Percentiles rank a stretch among this genome's conserved stretches.
These are phyloP conservation scores for Blastocystis sp. DNA, from an alignment of 352 stramenopile genomes.

Conservation along the genomic window DNA sequence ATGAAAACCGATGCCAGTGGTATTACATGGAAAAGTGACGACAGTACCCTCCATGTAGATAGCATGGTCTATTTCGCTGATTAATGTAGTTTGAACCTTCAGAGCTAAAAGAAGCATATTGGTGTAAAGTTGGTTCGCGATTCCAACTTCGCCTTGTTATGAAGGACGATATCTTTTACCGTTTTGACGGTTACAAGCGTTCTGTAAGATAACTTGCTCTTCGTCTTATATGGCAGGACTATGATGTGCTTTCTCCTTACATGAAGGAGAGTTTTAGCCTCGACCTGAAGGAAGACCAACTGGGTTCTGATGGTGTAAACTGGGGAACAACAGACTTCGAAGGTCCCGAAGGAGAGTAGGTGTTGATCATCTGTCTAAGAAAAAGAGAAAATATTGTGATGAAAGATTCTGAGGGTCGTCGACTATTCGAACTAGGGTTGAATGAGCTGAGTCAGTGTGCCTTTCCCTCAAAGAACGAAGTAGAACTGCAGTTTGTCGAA, in stretches of 20 bases:
- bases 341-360: conserved; percentile 77
- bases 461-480: conserved; percentile 90
- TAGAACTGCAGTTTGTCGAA: conserved; percentile 97
- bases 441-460: conserved; percentile 79
- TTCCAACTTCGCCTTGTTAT: conserved; percentile 43
- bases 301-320: conserved; percentile 79
- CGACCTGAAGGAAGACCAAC: conserved; percentile 80
- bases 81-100: conserved; percentile 16
- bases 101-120: conserved; percentile 39
- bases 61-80: not conserved
- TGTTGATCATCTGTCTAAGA: conserved; percentile 71
- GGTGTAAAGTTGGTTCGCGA: conserved; percentile 45
- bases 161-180: not conserved
- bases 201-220: not conserved
- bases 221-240: not conserved
- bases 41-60: conserved; percentile 9
- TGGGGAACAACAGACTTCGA: conserved; percentile 88
- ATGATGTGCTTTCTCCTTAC: conserved; percentile 8
- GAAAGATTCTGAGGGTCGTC: conserved; percentile 66
- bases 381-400: conserved; percentile 69
- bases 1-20: conserved; percentile 33
- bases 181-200: conserved; percentile 21
- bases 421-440: conserved; percentile 63
- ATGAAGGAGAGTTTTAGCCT: conserved; percentile 73
- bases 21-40: conserved; percentile 51